Conservation (phyloP, 2,329 filamentous ascomycete genomes). For the Paraphoma sp. region DNA sequence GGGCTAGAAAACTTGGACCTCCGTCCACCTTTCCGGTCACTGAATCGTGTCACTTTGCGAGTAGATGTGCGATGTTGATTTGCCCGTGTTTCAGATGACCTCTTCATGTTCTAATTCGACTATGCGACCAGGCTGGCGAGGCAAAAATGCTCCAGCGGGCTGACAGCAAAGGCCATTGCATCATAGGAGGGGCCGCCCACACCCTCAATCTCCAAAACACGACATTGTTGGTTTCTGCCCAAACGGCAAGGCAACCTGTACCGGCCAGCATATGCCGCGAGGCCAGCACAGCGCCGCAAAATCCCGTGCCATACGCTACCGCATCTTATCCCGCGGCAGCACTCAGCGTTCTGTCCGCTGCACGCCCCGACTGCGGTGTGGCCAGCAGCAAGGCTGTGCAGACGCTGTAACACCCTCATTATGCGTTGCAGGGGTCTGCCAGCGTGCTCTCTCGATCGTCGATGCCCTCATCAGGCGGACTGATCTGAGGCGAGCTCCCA, state of each 20-base stretch:
- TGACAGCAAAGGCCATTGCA: conserved; percentile 18
- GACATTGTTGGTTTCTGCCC: conserved; percentile 24
- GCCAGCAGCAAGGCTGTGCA: conserved; percentile 19
- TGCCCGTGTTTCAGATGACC: conserved; percentile 11
- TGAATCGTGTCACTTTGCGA: conserved; percentile 34
- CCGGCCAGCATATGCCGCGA: conserved; percentile 5
- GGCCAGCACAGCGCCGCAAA: conserved; percentile 11
- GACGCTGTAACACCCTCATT: conserved; percentile 25
- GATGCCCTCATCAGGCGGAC: conserved; percentile 8
- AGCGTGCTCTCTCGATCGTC: conserved; percentile 9
- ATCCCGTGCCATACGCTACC: conserved; percentile 14
- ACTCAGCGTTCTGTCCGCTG: conserved; percentile 14
- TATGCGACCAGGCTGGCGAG: neutral
- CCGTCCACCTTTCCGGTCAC: conserved; percentile 12
- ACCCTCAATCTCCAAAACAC: conserved; percentile 14
- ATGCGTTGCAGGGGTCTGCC: conserved; percentile 21
- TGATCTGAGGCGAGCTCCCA: conserved; percentile 1
- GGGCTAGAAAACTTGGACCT: conserved; percentile 41
- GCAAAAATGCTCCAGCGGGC: neutral
- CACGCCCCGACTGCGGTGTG: conserved; percentile 18
- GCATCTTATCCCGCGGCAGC: conserved; percentile 17
- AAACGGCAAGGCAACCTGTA: conserved; percentile 24
- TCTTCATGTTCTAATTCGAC: neutral
- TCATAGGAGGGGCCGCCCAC: conserved; percentile 23
- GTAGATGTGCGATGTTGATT: conserved; percentile 9